Base-by-base conservation (phyloP, 768 basidiomycete species). In the Lepiota subincarnata region DNA sequence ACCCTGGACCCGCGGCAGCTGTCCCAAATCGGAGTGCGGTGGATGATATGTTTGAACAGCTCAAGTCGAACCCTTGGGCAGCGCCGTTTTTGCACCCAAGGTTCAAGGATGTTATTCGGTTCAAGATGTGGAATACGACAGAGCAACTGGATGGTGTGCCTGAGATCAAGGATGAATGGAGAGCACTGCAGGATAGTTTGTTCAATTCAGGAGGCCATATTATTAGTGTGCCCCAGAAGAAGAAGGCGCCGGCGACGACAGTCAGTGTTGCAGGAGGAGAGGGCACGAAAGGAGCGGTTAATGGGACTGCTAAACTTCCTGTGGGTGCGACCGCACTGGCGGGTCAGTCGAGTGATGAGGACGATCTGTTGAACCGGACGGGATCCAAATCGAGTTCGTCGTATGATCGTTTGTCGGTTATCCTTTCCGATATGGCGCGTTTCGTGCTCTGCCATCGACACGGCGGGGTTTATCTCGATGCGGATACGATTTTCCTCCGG, bases 101-200 rank as follows among this genome's bases (percentile, higher is more conserved):
- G 35, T 96, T 96, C 76, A 82, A 84, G 63, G 87, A 91, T 50
- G 84, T 91, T 38, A 87, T 96, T 65, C 83, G 86, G 61, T 98
- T 98, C 80, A 89, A 86, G 68, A 72, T 95, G 60, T 98, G 95
- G 95, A 97, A 98, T 66, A 96, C 95, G 11, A 97, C 94, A 0
- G 93, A 97, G 63, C 93, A 94, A 67, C 78, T 98, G 14, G 93
- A 97, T 63, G 87, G 84, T 7, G 75, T 94, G 0, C 78, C 85
- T 1, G 95, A 98, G 67, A 79, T 96, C 55, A 84, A 85, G 65
- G 83, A 92, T 55, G 92, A 93, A 59, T 97, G 95, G 94, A 74
- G 92, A 37, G 73, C 69, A 1, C 74, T 92, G 64, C 74, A 79
- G 56, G 80, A 81, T 18, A 83, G 78, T 18, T 73, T 96, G 48